phyloP scores from a whole-genome alignment of 2,329 filamentous ascomycete species.

The Verticillium isaacii region DNA sequence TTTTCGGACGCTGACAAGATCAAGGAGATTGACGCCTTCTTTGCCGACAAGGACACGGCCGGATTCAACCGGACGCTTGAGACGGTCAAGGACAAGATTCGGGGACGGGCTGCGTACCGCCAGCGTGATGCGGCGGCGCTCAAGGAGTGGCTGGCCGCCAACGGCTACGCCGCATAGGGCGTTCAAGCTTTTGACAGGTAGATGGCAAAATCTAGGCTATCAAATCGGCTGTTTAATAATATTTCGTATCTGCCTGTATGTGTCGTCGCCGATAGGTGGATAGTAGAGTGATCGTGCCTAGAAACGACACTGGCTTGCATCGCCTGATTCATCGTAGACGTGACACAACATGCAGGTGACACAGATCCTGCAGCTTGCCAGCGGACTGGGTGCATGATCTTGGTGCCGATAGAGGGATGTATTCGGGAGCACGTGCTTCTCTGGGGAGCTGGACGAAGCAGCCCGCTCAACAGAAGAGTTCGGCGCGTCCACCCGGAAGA shows the following conservation, averaged over 20 bases:
- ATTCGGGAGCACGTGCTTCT: too few species aligned
- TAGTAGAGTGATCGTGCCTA: too few species aligned
- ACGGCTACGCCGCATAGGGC: slow-evolving; percentile 29
- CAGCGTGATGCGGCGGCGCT: slow-evolving; percentile 68
- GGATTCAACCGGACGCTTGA: slow-evolving; percentile 82
- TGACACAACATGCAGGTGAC: background rate
- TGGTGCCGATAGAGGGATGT: too few species aligned
- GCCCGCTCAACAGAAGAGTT: too few species aligned
- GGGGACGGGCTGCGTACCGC: slow-evolving; percentile 77
- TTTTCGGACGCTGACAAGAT: slow-evolving; percentile 68
- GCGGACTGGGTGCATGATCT: too few species aligned
- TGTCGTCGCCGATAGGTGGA: too few species aligned
- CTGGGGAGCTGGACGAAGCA: too few species aligned
- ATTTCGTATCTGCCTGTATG: background rate
- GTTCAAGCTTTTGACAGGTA: too few species aligned
- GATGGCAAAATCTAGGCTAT: background rate
- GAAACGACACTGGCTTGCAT: too few species aligned
- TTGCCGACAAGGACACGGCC: slow-evolving; percentile 77
- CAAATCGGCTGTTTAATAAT: too few species aligned
- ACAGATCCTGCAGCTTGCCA: background rate
- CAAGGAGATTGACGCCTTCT: slow-evolving; percentile 79
- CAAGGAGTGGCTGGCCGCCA: slow-evolving; percentile 70
- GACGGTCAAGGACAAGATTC: slow-evolving; percentile 81
- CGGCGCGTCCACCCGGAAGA: too few species aligned
- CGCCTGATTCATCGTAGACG: too few species aligned